phyloP scores from a whole-genome alignment of 345 rosid species.

The Combretum micranthum region DNA sequence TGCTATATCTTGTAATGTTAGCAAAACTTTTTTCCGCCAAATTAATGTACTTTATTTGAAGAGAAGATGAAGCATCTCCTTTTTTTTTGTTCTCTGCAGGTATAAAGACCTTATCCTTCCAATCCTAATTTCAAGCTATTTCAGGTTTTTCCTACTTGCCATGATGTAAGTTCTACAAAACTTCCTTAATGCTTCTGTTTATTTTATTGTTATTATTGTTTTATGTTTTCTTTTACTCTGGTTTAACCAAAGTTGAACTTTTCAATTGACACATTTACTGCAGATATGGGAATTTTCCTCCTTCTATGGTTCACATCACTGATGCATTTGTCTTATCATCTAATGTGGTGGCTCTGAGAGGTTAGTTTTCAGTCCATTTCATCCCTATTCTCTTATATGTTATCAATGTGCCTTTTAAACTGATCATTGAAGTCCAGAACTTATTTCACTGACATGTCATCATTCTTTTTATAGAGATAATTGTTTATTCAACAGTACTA shows the following conservation, averaged over 20 bases:
- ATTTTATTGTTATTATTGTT: background rate
- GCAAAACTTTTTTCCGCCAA: no score
- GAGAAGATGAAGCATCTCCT: no score
- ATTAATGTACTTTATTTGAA: no score
- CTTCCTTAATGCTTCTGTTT: background rate
- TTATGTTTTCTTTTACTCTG: background rate
- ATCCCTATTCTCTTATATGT: no score
- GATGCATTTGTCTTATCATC: constrained; percentile 75
- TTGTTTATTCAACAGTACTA: no score
- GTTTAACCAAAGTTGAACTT: background rate
- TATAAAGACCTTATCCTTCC: constrained; percentile 41
- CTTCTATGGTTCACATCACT: constrained; percentile 57
- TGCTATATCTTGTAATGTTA: no score
- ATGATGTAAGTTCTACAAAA: constrained; percentile 34
- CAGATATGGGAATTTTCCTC: constrained; percentile 90
- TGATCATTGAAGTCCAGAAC: no score
- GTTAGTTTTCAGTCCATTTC: constrained; percentile 21
- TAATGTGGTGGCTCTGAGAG: constrained; percentile 66
- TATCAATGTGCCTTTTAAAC: no score
- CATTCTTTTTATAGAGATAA: no score
- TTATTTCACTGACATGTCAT: no score
- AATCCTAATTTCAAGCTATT: constrained; percentile 65
- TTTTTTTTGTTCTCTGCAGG: constrained; percentile 15
- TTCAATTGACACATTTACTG: constrained; percentile 5
- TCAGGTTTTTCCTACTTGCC: constrained; percentile 60